Percentiles rank a stretch among this genome's conserved stretches.
These are phyloP conservation scores for Gyrodon lividus DNA, from an alignment of 768 basidiomycete genomes.

Conservation along the genomic window DNA sequence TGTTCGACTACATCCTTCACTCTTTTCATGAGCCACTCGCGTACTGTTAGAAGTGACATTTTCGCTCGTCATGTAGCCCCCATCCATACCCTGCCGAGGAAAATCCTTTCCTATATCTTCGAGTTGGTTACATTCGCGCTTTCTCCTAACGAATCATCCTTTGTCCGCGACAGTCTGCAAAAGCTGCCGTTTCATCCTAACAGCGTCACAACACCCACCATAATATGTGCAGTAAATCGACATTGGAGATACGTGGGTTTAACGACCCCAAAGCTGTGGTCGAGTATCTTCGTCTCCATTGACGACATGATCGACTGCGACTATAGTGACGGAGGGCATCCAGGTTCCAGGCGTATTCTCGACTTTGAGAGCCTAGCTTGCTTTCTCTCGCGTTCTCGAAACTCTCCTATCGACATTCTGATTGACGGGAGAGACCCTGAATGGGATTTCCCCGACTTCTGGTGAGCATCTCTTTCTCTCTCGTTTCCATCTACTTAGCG, in stretches of 20 bases:
- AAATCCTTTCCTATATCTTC: conserved; percentile 59
- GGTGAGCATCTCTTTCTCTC: conserved; percentile 30
- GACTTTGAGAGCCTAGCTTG: conserved; percentile 39
- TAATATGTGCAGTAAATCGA: conserved; percentile 47
- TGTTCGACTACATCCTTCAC: background rate
- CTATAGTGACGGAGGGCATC: background rate
- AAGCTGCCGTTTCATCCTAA: conserved; percentile 37
- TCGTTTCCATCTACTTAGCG: background rate
- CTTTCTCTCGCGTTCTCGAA: conserved; percentile 47
- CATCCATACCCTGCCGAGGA: conserved; percentile 49
- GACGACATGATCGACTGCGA: conserved; percentile 12
- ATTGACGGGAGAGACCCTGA: conserved; percentile 58
- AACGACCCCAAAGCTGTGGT: conserved; percentile 52
- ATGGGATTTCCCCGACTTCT: conserved; percentile 56
- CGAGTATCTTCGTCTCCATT: conserved; percentile 48
- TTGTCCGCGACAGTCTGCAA: conserved; percentile 16
- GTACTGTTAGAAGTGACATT: background rate
- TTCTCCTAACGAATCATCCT: conserved; percentile 20
- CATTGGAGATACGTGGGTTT: conserved; percentile 54
- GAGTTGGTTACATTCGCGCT: conserved; percentile 41
- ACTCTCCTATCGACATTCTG: conserved; percentile 51
- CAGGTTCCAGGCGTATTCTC: conserved; percentile 9
- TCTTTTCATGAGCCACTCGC: background rate
- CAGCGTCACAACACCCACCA: conserved; percentile 44
- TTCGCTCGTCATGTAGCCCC: conserved; percentile 12